These are phyloP conservation scores for Pseudoscleropodium purum DNA, from an alignment of 225 moss, liverwort and hornwort genomes.

Conservation along the genomic window DNA sequence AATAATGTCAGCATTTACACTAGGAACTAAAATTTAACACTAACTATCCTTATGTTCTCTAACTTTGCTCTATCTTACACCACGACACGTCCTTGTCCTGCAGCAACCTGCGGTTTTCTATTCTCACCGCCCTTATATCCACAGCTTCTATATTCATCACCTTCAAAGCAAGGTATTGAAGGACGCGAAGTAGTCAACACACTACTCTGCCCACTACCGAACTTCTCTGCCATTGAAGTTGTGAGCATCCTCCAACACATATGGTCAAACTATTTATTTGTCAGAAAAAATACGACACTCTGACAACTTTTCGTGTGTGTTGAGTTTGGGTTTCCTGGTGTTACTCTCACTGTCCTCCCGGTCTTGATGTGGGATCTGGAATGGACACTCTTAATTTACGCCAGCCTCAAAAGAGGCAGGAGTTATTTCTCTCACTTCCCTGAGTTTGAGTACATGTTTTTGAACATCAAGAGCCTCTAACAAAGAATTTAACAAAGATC, in stretches of 20 bases:
- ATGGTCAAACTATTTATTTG: background rate
- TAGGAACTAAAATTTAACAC: background rate
- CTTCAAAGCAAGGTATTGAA: slow-evolving; percentile 7
- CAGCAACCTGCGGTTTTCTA: background rate
- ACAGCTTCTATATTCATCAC: slow-evolving; percentile 18
- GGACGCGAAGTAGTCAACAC: background rate
- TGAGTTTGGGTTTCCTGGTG: background rate
- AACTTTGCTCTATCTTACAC: slow-evolving; percentile 6
- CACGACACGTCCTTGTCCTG: background rate
- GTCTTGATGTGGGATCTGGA: background rate
- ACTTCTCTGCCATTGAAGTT: background rate
- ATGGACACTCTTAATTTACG: background rate
- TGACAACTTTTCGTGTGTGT: background rate
- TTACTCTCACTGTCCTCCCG: background rate
- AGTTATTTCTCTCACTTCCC: background rate
- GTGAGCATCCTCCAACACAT: background rate
- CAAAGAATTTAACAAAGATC: slow-evolving; percentile 24
- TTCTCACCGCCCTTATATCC: slow-evolving; percentile 3
- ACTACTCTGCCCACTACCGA: background rate
- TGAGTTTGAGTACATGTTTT: background rate
- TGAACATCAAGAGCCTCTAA: background rate
- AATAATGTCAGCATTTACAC: slow-evolving; percentile 15
- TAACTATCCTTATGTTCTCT: background rate
- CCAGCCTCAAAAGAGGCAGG: background rate
- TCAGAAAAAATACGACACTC: background rate